Conservation (phyloP, 192 early-diverging fungal species). For the Coemansia sp. region DNA sequence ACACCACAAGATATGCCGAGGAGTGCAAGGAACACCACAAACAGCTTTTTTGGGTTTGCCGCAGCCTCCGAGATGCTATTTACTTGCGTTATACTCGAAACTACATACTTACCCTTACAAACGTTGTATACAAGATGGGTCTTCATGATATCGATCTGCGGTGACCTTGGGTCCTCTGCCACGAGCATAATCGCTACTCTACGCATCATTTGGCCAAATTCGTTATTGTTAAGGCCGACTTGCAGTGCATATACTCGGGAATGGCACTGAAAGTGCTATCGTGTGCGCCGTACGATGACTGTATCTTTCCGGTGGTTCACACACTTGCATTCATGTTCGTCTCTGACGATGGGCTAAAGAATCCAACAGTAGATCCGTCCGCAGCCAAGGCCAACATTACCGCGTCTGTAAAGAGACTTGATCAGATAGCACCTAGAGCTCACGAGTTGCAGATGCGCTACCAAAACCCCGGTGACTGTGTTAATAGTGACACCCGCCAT, state of each 20-base stretch:
- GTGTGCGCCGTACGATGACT: not conserved
- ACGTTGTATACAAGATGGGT: not conserved
- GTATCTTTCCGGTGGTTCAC: not conserved
- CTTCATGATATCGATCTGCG: not conserved
- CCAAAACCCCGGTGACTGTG: no score
- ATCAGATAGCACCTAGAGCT: no score
- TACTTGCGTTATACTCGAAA: not conserved
- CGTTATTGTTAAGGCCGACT: not conserved
- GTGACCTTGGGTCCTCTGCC: not conserved
- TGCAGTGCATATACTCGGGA: not conserved
- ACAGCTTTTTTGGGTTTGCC: not conserved
- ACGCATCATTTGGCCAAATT: not conserved
- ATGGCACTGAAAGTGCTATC: not conserved
- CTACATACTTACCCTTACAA: not conserved
- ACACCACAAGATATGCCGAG: not conserved
- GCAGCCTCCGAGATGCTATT: not conserved
- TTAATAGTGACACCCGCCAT: no score
- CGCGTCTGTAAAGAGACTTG: no score
- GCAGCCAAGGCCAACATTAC: no score
- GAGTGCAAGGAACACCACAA: not conserved
- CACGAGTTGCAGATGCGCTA: no score
- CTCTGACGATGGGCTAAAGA: no score
- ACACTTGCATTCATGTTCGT: no score
- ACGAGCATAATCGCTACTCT: not conserved
- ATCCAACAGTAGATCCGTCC: no score